Conservation (phyloP, 2,329 filamentous ascomycete species). For the Botrytis hyacinthi region DNA sequence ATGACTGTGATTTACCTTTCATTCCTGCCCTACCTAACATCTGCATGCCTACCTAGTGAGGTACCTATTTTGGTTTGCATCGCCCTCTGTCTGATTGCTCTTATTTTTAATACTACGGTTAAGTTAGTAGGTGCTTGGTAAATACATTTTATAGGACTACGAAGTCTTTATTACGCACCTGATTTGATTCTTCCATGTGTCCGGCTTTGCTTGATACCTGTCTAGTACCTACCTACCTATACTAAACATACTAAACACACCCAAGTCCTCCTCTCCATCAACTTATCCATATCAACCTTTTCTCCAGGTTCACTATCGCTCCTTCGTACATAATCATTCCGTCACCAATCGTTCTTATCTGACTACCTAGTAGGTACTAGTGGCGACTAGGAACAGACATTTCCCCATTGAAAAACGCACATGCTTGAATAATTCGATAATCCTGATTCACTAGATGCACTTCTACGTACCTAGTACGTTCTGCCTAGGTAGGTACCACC, state of each 20-base stretch:
- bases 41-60: not conserved
- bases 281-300: not conserved
- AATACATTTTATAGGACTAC: no score
- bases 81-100: not conserved
- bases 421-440: not conserved
- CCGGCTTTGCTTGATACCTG: no score
- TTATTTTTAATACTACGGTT: no score
- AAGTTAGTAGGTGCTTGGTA: no score
- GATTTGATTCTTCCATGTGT: not conserved
- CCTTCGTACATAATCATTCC: not conserved
- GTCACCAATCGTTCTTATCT: conserved; percentile 16
- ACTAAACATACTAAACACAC: no score
- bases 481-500: not conserved
- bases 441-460: not conserved
- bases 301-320: not conserved
- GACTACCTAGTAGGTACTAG: not conserved
- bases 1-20: not conserved
- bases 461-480: not conserved
- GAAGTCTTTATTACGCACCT: no score
- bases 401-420: not conserved
- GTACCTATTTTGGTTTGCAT: not conserved
- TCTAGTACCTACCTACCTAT: no score
- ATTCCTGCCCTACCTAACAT: not conserved
- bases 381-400: not conserved
- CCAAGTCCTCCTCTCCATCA: no score